Evolutionary conservation across 805 yeast species (phyloP), one percentile per base, ranked within the genome.

Genomic region (Pichia scutulata): DNA sequence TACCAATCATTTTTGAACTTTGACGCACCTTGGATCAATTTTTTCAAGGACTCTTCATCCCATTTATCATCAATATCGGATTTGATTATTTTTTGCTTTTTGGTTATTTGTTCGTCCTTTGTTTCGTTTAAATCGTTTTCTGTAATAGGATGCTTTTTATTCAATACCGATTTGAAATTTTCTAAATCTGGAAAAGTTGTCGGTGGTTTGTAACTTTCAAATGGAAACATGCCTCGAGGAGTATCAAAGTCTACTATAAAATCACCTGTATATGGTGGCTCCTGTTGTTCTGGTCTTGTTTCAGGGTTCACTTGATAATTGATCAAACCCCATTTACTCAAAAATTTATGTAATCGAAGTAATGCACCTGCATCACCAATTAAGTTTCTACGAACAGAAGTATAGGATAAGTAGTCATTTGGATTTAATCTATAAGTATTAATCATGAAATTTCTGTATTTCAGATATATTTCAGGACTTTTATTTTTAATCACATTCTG

Each of bases 291-390:
- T 4, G 95, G 93, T 55, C 82, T 77, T 48, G 82, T 73, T 55
- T 80, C 86, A 1, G 90, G 87, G 62, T 84, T 86, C 2, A 90
- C 95, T 66, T 90, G 97, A 65, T 90, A 90, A 67, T 90, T 90
- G 48, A 90, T 87, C 47, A 90, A 72, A 0, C 97, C 97, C 97
- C 97, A 90, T 64, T 85, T 86, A 58, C 81, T 87, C 51, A 90
- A 70, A 62, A 90, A 89, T 47, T 82, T 76, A 62, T 88, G 96
- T 9, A 90, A 81, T 55, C 96, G 79, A 74, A 89, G 78, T 53
- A 90, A 77, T 0, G 96, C 80, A 2, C 95, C 92, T 7, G 89
- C 96, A 70, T 90, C 97, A 50, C 96, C 95, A 14, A 88, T 89
- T 51, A 90, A 74, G 58, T 88, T 88, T 59, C 97, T 81, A 64